phyloP scores from a whole-genome alignment of 2,329 filamentous ascomycete genomes.

The Dothidotthia symphoricarpi region DNA sequence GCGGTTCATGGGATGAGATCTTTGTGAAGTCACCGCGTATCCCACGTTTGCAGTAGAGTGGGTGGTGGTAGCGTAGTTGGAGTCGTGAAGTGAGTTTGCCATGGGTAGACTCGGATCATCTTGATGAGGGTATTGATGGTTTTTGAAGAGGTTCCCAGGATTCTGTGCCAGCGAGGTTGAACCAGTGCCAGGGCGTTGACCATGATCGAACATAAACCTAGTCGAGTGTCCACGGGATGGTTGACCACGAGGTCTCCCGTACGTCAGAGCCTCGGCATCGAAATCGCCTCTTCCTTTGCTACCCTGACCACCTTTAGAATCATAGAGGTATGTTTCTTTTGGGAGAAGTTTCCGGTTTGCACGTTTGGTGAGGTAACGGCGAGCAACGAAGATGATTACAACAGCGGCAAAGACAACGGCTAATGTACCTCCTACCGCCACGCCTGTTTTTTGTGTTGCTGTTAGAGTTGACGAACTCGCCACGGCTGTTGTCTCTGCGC shows the following conservation, averaged over 20 bases:
- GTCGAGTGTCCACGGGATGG: slow-evolving; percentile 1
- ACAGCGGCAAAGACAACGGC: slow-evolving; percentile 36
- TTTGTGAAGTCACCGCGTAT: slow-evolving; percentile 10
- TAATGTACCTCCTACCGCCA: slow-evolving; percentile 36
- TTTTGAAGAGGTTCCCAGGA: slow-evolving; percentile 12
- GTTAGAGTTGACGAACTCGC: slow-evolving; percentile 21
- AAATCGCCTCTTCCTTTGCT: slow-evolving; percentile 4
- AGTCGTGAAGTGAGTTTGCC: slow-evolving; percentile 8
- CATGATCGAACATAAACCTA: slow-evolving; percentile 1
- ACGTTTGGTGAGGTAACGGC: slow-evolving; percentile 27
- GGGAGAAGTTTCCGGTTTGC: slow-evolving; percentile 20
- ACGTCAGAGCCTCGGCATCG: slow-evolving; percentile 27
- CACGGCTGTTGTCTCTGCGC: slow-evolving; percentile 9
- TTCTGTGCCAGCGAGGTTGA: slow-evolving; percentile 2
- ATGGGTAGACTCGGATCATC: too few species aligned
- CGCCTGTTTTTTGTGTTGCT: slow-evolving; percentile 36
- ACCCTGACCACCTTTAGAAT: slow-evolving; percentile 22
- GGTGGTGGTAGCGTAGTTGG: slow-evolving; percentile 4
- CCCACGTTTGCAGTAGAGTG: slow-evolving; percentile 14
- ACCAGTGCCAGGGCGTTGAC: slow-evolving; percentile 5
- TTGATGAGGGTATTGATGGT: slow-evolving; percentile 4
- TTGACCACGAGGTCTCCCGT: slow-evolving; percentile 16
- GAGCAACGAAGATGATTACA: slow-evolving; percentile 33
- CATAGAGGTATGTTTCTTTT: slow-evolving; percentile 36
- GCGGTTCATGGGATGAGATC: slow-evolving; percentile 1